These are phyloP conservation scores for Citeromyces siamensis DNA, from an alignment of 1,139 yeast genomes.

Conservation along the genomic window DNA sequence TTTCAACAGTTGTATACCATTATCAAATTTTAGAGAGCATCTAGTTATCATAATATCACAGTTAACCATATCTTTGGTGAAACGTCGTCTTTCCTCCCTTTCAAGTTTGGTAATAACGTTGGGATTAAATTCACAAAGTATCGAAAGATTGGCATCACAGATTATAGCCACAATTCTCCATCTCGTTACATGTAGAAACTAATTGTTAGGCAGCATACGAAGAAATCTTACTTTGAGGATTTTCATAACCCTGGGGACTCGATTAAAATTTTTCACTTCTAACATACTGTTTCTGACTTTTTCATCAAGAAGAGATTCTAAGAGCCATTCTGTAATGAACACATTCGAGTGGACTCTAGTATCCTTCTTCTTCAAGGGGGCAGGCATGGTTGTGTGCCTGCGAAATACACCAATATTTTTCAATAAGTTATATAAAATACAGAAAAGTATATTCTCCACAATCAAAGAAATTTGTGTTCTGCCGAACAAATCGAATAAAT, in stretches of 20 bases:
- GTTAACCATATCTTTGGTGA: slow-evolving; percentile 10
- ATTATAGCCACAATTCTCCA: slow-evolving; percentile 5
- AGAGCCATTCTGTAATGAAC: slow-evolving; percentile 6
- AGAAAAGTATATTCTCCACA: too few relatives aligned
- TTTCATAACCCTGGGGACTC: slow-evolving; percentile 5
- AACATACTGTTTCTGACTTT: neutral
- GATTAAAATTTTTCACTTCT: neutral
- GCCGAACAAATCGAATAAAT: too few relatives aligned
- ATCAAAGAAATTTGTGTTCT: too few relatives aligned
- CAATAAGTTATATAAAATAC: too few relatives aligned
- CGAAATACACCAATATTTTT: too few relatives aligned
- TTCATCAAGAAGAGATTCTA: neutral
- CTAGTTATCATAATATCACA: slow-evolving; percentile 7
- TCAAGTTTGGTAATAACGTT: slow-evolving; percentile 8
- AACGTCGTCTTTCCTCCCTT: slow-evolving; percentile 8
- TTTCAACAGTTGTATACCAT: slow-evolving; percentile 4
- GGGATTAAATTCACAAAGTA: slow-evolving; percentile 8
- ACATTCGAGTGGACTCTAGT: slow-evolving; percentile 6
- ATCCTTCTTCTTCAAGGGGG: neutral
- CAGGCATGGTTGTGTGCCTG: too few relatives aligned
- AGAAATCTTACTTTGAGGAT: slow-evolving; percentile 5
- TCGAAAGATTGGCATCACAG: slow-evolving; percentile 10
- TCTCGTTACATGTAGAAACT: slow-evolving; percentile 6
- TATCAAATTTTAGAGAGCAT: slow-evolving; percentile 7
- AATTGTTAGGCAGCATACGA: slow-evolving; percentile 3